Evolutionary conservation across 768 basidiomycete species (phyloP).

Genomic region (Trametes cingulata): DNA sequence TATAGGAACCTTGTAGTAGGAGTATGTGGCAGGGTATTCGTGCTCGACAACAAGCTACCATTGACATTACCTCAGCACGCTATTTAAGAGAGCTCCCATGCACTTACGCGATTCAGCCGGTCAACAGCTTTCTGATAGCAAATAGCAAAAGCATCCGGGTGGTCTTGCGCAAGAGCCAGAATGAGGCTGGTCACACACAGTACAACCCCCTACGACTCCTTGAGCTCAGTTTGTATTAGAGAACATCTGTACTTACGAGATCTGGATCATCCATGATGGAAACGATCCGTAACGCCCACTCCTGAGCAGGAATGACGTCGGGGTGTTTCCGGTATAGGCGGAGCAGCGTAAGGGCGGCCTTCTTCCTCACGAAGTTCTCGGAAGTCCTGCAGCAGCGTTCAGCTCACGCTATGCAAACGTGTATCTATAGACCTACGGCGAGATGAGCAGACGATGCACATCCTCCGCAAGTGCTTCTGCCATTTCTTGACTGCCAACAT

Average conservation of each 20-base stretch:
- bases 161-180: constrained; percentile 91
- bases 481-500: constrained; percentile 98
- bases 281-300: constrained; percentile 95
- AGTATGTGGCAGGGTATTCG: constrained; percentile 85
- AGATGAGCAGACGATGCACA: constrained; percentile 92
- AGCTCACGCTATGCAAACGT: not conserved
- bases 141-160: constrained; percentile 86
- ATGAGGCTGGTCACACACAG: constrained; percentile 92
- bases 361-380: constrained; percentile 95
- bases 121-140: constrained; percentile 96
- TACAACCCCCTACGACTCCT: constrained; percentile 75
- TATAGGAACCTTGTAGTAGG: constrained; percentile 97
- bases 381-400: constrained; percentile 67
- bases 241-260: constrained; percentile 47
- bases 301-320: constrained; percentile 86
- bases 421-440: constrained; percentile 60
- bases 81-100: not conserved
- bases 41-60: constrained; percentile 84
- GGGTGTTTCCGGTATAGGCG: constrained; percentile 96
- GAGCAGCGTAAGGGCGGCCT: constrained; percentile 91
- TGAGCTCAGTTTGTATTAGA: not conserved
- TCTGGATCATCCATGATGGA: constrained; percentile 95
- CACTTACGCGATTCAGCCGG: constrained; percentile 73
- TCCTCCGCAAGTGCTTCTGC: constrained; percentile 93
- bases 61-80: not conserved